These are phyloP conservation scores for Micromonas pusilla DNA, from an alignment of 139 green algal genomes.

Conservation along the genomic window DNA sequence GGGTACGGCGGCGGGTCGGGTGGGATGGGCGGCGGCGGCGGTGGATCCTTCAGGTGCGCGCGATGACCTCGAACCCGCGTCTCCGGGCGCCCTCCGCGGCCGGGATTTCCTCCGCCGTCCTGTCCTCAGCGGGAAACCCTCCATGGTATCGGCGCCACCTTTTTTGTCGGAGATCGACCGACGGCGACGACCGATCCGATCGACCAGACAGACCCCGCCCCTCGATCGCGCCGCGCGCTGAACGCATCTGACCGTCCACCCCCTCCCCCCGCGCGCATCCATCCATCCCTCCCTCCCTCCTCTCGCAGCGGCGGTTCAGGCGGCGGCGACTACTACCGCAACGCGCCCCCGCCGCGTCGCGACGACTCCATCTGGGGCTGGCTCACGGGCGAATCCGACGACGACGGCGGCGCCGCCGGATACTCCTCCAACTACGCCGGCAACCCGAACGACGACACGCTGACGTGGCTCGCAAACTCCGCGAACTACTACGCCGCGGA, in stretches of 20 bases:
- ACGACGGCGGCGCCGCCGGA: background rate
- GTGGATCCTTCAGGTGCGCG: no score
- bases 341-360: background rate
- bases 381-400: background rate
- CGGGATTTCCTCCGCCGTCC: no score
- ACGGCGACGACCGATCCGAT: no score
- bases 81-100: background rate
- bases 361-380: constrained; percentile 10
- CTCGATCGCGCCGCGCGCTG: no score
- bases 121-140: no score
- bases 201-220: no score
- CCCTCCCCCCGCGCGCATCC: no score
- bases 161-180: no score
- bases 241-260: no score
- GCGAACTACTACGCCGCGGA: background rate
- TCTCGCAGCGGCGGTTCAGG: no score
- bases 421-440: background rate
- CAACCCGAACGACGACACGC: constrained; percentile 8
- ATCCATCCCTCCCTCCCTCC: background rate
- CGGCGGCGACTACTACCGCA: background rate
- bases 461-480: constrained; percentile 13
- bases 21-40: no score
- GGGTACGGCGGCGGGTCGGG: background rate
- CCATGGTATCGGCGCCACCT: no score
- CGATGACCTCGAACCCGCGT: background rate